Conservation (phyloP, 2,329 filamentous ascomycete species). For the Pseudocercospora musae region DNA sequence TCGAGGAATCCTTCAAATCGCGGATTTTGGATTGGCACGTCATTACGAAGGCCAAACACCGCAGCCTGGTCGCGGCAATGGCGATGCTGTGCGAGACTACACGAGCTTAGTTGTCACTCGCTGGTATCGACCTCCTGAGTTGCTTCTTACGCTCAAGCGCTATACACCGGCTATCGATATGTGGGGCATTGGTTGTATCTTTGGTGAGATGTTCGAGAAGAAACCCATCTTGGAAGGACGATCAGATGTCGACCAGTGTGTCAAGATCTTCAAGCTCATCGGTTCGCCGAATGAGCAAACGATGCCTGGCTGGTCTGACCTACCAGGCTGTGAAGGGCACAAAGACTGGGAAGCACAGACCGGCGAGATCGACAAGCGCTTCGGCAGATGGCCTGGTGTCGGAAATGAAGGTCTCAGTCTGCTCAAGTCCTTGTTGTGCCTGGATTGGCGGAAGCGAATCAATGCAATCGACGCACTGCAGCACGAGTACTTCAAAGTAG, state of each 20-base stretch:
- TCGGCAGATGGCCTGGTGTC: conserved; percentile 46
- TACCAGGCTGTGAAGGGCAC: conserved; percentile 78
- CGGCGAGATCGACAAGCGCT: conserved; percentile 69
- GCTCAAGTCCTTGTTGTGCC: conserved; percentile 74
- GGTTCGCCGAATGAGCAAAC: conserved; percentile 83
- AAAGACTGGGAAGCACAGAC: conserved; percentile 58
- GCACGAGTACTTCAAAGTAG: conserved; percentile 83
- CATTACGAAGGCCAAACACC: conserved; percentile 87
- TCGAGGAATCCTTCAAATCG: conserved; percentile 87
- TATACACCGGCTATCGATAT: conserved; percentile 98
- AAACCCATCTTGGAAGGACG: conserved; percentile 90
- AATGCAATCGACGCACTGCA: conserved; percentile 92
- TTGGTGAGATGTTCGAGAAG: conserved; percentile 93
- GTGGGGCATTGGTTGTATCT: conserved; percentile 98
- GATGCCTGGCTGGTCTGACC: conserved; percentile 84
- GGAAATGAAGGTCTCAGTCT: conserved; percentile 71
- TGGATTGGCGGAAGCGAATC: conserved; percentile 84
- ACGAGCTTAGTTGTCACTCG: conserved; percentile 94
- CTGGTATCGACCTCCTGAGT: conserved; percentile 94
- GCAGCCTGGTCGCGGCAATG: conserved; percentile 71
- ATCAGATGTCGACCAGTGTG: conserved; percentile 83
- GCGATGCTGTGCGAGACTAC: conserved; percentile 84
- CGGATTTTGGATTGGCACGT: conserved; percentile 90
- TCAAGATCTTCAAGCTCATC: conserved; percentile 90
- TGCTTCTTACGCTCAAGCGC: conserved; percentile 78